Conservation (phyloP, 345 rosid genomes). For the Kandelia obovata region DNA sequence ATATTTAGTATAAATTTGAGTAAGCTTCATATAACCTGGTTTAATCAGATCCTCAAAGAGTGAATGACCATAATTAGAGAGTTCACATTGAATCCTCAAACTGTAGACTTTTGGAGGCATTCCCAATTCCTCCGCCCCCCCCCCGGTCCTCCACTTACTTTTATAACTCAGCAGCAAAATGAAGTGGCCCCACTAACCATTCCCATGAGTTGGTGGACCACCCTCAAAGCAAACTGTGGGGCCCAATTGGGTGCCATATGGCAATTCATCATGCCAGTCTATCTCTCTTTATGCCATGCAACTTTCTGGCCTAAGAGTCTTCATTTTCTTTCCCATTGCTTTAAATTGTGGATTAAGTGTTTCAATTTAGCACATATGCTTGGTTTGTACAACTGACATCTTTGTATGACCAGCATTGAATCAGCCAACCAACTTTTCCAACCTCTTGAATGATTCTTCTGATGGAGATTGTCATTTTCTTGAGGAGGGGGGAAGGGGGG, state of each 20-base stretch:
- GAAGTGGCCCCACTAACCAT: constrained; percentile 28
- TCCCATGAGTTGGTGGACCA: constrained; percentile 37
- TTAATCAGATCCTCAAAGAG: no score
- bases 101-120: neutral
- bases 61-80: no score
- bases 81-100: no score
- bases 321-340: no score
- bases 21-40: no score
- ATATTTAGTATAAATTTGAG: no score
- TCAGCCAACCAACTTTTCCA: neutral
- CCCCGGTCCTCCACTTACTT: neutral
- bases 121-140: neutral
- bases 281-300: neutral
- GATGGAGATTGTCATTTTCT: neutral
- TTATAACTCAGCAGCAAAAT: constrained; percentile 10
- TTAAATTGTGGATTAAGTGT: no score
- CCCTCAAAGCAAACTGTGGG: constrained; percentile 30
- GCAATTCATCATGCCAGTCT: constrained; percentile 11
- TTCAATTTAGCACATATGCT: no score
- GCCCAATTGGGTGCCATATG: constrained; percentile 23
- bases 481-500: neutral
- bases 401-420: no score
- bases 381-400: no score
- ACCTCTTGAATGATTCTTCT: neutral
- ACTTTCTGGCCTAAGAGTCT: neutral